Conservation (phyloP, 2,329 filamentous ascomycete species). For the Knufia petricola region DNA sequence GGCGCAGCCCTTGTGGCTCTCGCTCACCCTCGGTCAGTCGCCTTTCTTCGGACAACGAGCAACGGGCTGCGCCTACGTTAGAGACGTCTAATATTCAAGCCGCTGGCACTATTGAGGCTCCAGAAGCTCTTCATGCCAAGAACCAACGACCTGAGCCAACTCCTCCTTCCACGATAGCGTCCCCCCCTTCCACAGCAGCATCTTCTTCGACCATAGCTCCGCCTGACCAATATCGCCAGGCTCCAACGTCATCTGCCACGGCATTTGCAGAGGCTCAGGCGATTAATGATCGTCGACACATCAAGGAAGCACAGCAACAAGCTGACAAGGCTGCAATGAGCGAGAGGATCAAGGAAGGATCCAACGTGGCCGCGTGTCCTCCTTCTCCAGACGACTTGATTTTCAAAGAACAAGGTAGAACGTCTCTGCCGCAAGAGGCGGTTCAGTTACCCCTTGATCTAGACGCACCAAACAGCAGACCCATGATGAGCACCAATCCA, state of each 20-base stretch:
- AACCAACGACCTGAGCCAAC: neutral
- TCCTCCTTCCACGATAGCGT: neutral
- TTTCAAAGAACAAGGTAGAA: conserved; percentile 13
- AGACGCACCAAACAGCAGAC: conserved; percentile 16
- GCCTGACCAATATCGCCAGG: neutral
- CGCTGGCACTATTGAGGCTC: conserved; percentile 33
- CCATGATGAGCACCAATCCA: conserved; percentile 38
- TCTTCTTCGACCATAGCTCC: neutral
- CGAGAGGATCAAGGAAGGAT: conserved; percentile 7
- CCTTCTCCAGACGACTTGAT: conserved; percentile 26
- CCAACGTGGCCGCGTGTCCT: conserved; percentile 19
- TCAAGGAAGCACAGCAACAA: conserved; percentile 19
- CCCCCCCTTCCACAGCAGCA: neutral
- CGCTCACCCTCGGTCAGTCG: conserved; percentile 26
- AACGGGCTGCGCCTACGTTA: conserved; percentile 33
- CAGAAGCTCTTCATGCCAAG: conserved; percentile 27
- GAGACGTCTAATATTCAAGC: conserved; percentile 37
- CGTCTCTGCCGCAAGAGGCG: conserved; percentile 8
- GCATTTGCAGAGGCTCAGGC: conserved; percentile 24
- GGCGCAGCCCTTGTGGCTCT: conserved; percentile 23
- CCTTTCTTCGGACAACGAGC: conserved; percentile 24
- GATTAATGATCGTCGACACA: conserved; percentile 22
- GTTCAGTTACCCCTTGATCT: conserved; percentile 9
- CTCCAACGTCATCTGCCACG: conserved; percentile 18
- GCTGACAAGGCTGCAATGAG: conserved; percentile 7